A percentile compares a stretch with the other conserved stretches of the same genome.
phyloP scores from a whole-genome alignment of 495 filamentous ascomycete genomes.

The Cairneyella variabilis region DNA sequence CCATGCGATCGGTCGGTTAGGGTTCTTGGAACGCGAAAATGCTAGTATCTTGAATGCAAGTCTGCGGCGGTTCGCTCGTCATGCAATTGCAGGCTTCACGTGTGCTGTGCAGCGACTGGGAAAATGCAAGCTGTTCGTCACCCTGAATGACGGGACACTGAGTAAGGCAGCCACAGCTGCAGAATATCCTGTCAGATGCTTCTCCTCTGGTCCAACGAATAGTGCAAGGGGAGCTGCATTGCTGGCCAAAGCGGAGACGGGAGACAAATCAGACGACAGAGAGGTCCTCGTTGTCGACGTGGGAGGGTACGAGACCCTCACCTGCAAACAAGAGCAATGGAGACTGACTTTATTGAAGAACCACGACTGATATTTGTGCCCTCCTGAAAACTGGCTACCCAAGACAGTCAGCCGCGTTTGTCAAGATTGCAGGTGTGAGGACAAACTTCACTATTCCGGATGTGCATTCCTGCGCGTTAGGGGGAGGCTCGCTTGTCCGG shows the following conservation, averaged over 20 bases:
- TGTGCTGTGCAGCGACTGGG: slow-evolving; percentile 38
- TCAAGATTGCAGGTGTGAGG: slow-evolving; percentile 46
- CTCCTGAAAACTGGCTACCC: slow-evolving; percentile 51
- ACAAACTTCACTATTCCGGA: slow-evolving; percentile 53
- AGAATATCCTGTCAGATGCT: slow-evolving; percentile 45
- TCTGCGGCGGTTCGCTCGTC: slow-evolving; percentile 39
- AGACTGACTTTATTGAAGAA: slow-evolving; percentile 31
- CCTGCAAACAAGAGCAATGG: neutral
- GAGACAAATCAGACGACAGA: slow-evolving; percentile 25
- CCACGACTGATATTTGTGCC: slow-evolving; percentile 51
- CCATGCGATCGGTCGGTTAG: slow-evolving; percentile 41
- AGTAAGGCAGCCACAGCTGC: slow-evolving; percentile 38
- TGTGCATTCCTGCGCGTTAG: slow-evolving; percentile 48
- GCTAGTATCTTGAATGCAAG: slow-evolving; percentile 50
- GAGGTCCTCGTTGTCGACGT: slow-evolving; percentile 45
- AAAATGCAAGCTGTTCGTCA: slow-evolving; percentile 45
- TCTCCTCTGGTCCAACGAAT: slow-evolving; percentile 51
- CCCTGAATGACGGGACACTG: slow-evolving; percentile 51
- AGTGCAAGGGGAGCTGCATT: slow-evolving; percentile 48
- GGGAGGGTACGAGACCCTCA: slow-evolving; percentile 31
- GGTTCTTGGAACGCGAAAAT: slow-evolving; percentile 50
- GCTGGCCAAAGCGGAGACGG: slow-evolving; percentile 27
- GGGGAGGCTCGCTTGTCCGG: slow-evolving; percentile 47
- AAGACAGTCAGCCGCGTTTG: slow-evolving; percentile 49
- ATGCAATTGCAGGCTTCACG: slow-evolving; percentile 40